phyloP scores from a whole-genome alignment of 768 basidiomycete genomes.

The Boletus sensibilis region DNA sequence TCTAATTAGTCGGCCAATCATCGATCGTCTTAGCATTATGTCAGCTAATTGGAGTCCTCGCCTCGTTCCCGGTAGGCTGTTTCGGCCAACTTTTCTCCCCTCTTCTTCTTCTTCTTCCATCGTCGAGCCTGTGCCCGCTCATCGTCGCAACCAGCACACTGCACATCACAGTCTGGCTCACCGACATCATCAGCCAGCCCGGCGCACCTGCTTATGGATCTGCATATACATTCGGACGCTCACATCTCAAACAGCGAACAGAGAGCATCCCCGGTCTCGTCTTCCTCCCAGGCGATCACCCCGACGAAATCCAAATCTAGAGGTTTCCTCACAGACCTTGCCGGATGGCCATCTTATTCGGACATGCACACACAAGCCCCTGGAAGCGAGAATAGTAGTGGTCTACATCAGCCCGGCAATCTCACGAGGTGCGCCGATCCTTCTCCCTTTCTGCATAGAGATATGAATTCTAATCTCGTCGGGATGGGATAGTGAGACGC shows the following conservation, averaged over 20 bases:
- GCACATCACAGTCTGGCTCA: background rate
- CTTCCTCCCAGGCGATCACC: constrained; percentile 10
- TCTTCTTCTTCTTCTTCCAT: background rate
- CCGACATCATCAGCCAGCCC: background rate
- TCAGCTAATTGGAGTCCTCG: constrained; percentile 20
- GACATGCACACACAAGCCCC: constrained; percentile 14
- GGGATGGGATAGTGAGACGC: constrained; percentile 4
- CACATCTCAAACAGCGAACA: constrained; percentile 4
- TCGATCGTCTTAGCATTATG: constrained; percentile 5
- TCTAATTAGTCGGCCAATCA: constrained; percentile 12
- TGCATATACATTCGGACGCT: background rate
- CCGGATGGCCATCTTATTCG: constrained; percentile 17
- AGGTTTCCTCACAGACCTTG: constrained; percentile 12
- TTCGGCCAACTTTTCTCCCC: constrained; percentile 3
- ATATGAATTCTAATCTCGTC: constrained; percentile 1
- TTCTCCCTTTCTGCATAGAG: background rate
- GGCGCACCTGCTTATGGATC: constrained; percentile 10
- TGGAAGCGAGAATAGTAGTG: constrained; percentile 9
- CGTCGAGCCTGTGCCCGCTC: background rate
- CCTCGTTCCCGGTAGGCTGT: constrained; percentile 12
- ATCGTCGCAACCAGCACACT: background rate
- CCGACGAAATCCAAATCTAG: constrained; percentile 10
- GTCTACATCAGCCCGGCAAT: constrained; percentile 6
- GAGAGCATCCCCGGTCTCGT: background rate
- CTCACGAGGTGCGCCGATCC: constrained; percentile 15